A percentile compares a stretch with the other conserved stretches of the same genome.
Conservation (phyloP, 2,329 filamentous ascomycete species). For the Fusarium sp. region DNA sequence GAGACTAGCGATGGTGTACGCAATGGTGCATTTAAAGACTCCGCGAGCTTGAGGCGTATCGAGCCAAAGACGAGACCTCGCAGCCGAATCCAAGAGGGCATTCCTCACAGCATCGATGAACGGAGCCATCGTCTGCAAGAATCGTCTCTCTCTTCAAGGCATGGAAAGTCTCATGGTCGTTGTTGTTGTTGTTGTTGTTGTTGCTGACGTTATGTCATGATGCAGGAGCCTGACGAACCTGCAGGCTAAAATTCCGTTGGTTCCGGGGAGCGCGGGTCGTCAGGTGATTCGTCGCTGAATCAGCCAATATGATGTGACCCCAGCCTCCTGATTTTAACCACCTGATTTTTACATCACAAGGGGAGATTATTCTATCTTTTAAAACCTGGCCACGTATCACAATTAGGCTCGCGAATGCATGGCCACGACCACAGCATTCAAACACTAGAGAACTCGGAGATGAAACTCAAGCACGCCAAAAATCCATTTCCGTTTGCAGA, state of each 20-base stretch:
- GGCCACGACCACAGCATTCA: too few species aligned
- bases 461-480: too few species aligned
- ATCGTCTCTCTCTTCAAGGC: background rate
- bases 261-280: constrained; percentile 4
- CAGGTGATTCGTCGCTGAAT: constrained; percentile 22
- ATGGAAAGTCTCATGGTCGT: constrained; percentile 8
- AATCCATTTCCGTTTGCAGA: too few species aligned
- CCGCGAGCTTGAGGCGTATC: constrained; percentile 78
- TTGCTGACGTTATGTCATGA: background rate
- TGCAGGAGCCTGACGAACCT: background rate
- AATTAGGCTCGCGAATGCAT: background rate
- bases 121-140: constrained; percentile 7
- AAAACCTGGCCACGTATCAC: background rate
- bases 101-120: constrained; percentile 21
- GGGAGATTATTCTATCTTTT: background rate
- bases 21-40: constrained; percentile 90
- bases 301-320: background rate
- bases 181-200: background rate
- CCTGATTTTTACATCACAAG: background rate
- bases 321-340: background rate
- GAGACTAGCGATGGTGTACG: constrained; percentile 86
- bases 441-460: too few species aligned
- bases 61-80: constrained; percentile 66
- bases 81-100: constrained; percentile 48
- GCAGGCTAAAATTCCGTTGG: constrained; percentile 2